Percentiles rank a stretch among this genome's conserved stretches.
phyloP scores from a whole-genome alignment of 2,329 filamentous ascomycete genomes.

The Ascochyta lentis region DNA sequence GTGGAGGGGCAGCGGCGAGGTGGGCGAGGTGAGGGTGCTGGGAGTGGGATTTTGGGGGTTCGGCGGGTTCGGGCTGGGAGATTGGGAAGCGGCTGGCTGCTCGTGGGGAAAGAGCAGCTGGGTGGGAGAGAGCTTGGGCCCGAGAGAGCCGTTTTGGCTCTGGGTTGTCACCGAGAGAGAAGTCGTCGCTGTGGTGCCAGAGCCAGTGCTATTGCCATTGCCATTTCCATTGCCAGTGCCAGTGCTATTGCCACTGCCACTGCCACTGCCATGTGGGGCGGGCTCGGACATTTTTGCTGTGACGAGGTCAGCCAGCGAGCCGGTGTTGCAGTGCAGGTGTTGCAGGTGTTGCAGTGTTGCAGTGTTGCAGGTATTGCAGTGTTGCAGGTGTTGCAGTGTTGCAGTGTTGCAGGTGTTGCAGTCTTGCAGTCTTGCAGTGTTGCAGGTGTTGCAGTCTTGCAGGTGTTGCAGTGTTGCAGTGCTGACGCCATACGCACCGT shows the following conservation, averaged over 20 bases:
- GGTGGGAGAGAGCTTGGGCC: slow-evolving; percentile 49
- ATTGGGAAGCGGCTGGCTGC: slow-evolving; percentile 16
- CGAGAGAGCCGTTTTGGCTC: slow-evolving; percentile 52
- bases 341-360: too few species aligned
- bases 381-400: background rate
- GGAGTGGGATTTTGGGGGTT: background rate
- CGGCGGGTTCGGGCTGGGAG: slow-evolving; percentile 11
- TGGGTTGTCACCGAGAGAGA: slow-evolving; percentile 54
- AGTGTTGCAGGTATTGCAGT: too few species aligned
- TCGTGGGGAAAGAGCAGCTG: slow-evolving; percentile 45
- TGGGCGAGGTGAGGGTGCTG: slow-evolving; percentile 19
- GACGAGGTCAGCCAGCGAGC: slow-evolving; percentile 11
- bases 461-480: background rate
- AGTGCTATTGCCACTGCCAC: slow-evolving; percentile 10
- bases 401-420: background rate
- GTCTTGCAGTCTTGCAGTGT: too few species aligned
- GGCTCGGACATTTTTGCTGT: slow-evolving; percentile 38
- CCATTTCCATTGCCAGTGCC: too few species aligned
- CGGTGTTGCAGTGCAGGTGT: background rate
- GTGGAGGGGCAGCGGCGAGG: slow-evolving; percentile 24
- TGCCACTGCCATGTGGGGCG: slow-evolving; percentile 38
- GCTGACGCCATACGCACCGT: slow-evolving; percentile 40
- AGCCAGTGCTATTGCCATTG: slow-evolving; percentile 11
- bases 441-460: too few species aligned
- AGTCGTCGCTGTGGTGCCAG: slow-evolving; percentile 53